Evolutionary conservation across 257 asterid genomes (phyloP), one percentile per base, ranked within the genome.

Genomic region (Solanum pennellii): DNA sequence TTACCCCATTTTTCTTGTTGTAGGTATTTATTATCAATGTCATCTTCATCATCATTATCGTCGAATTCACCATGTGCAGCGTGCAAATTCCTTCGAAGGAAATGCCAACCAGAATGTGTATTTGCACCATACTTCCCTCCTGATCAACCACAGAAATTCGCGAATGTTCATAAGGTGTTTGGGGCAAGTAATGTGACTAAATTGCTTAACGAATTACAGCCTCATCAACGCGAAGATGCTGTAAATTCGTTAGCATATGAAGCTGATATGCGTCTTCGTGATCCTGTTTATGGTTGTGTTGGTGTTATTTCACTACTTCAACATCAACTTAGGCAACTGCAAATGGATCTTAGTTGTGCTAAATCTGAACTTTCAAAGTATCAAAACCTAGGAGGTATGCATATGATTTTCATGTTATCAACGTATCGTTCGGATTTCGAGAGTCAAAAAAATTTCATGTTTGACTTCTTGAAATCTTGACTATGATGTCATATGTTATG

Each of bases 101-200:
- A 91, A 76, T 91, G 93, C 41, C 92, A 89, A 75, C 92, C 92
- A 4, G 92, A 91, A 41, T 91, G 93, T n/a, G 93, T 91, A 1
- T 91, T 91, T 9, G 93, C 92, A 16, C 93, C 93, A 1, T 91
- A 91, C 56, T 91, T 91, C 56, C 93, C 93, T 16, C 93, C 92
- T 12, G 93, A 91, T 66, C 93, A 89, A 7, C 93, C 93, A 1
- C 92, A 91, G 74, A 91, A 89, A 41, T 91, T 91, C 13, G 91
- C 93, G 59, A 91, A 89, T 23, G 92, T 91, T 9, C 92, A 91
- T 89, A 91, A 88, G 71, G 93, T 91, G 47, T 91, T 91, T 25
- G 93, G 92, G 5, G 93, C 93, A 1, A 89, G 93, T 83, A 91
- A 91, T 31, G 92, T 89, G 15, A 89, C 92, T 3, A 91, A 91